Evolutionary conservation across 2,329 filamentous ascomycete genomes (phyloP).

Genomic region (Stromatinia cepivora): DNA sequence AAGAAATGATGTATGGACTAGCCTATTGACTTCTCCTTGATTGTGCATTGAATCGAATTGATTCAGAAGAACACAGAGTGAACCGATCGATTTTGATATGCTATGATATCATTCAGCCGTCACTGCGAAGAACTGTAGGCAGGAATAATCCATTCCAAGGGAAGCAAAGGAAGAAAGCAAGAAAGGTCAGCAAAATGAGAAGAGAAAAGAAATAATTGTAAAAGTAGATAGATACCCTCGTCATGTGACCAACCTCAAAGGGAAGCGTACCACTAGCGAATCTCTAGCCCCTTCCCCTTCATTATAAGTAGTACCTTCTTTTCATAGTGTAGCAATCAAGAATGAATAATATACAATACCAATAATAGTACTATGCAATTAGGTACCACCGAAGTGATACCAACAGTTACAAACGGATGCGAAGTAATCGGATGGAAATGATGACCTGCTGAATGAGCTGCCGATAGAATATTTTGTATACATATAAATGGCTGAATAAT

Average conservation of each 20-base stretch:
- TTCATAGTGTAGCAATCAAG: no score
- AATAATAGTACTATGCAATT: no score
- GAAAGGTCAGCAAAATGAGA: slow-evolving; percentile 70
- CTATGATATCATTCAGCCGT: slow-evolving; percentile 53
- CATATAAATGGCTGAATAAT: slow-evolving; percentile 10
- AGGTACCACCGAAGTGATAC: no score
- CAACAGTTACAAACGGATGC: not conserved
- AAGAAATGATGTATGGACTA: not conserved
- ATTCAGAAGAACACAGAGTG: not conserved
- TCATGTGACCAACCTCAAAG: no score
- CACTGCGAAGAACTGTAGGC: slow-evolving; percentile 92
- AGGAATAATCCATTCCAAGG: slow-evolving; percentile 76
- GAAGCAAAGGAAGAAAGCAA: slow-evolving; percentile 75
- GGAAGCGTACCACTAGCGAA: no score
- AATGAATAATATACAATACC: no score
- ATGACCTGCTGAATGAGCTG: not conserved
- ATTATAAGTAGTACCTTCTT: no score
- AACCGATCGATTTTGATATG: not conserved
- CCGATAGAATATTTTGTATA: slow-evolving; percentile 9
- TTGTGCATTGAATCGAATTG: not conserved
- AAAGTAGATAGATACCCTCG: slow-evolving; percentile 20
- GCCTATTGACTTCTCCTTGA: not conserved
- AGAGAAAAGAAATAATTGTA: slow-evolving; percentile 34
- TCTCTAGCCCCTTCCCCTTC: no score
- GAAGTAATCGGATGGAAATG: not conserved